A percentile compares a stretch with the other conserved stretches of the same genome.
These are phyloP conservation scores for Cercospora brassicicola DNA, from an alignment of 2,329 filamentous ascomycete species.

Conservation along the genomic window DNA sequence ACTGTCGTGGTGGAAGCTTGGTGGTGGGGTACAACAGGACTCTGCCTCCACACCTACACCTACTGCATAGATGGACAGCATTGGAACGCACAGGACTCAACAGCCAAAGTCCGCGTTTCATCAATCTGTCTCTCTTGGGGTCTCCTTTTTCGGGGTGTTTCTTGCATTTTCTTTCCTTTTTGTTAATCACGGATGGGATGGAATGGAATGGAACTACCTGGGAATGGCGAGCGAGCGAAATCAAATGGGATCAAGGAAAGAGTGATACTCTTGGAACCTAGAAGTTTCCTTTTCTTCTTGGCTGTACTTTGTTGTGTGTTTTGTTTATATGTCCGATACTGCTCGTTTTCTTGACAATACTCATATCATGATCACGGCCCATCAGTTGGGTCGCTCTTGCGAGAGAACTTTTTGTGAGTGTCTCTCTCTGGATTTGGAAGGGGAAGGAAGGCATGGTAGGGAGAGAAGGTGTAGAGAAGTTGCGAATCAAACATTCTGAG, in stretches of 20 bases:
- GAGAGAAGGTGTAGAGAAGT: not conserved
- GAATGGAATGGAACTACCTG: not conserved
- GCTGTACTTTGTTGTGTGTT: not conserved
- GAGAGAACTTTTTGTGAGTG: no score
- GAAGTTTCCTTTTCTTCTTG: not conserved
- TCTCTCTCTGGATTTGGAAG: no score
- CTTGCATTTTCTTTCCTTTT: not conserved
- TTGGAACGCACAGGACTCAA: not conserved
- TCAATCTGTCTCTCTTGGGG: not conserved
- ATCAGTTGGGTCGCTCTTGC: not conserved
- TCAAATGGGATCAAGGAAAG: not conserved
- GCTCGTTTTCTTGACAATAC: not conserved
- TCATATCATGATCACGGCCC: not conserved
- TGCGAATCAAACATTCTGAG: not conserved
- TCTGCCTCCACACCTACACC: not conserved
- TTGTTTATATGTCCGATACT: not conserved
- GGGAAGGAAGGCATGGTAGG: not conserved
- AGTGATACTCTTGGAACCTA: not conserved
- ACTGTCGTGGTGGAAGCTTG: not conserved
- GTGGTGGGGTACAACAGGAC: not conserved
- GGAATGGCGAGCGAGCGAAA: not conserved
- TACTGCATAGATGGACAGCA: not conserved
- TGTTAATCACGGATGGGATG: not conserved
- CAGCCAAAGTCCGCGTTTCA: not conserved
- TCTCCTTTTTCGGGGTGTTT: not conserved